Evolutionary conservation across 129 eudicot species (phyloP), one percentile per base, ranked within the genome.

Genomic region (Flaveria linearis): DNA sequence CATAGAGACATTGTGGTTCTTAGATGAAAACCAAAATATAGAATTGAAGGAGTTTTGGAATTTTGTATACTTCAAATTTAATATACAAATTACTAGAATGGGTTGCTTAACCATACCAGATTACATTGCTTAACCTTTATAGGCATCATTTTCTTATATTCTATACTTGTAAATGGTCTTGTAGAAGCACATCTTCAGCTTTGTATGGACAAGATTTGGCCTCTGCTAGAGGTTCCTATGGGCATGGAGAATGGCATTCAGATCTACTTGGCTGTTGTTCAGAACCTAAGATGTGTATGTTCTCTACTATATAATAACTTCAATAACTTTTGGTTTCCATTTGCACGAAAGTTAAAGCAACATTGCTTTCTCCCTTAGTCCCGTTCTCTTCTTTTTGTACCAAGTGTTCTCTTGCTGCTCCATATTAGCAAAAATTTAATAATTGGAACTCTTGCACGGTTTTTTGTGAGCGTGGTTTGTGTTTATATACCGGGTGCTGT

Each of bases 201-300:
- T 79, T 91, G 73, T 89, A 88, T 45, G 87, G 75, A 61, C 88
- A 78, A 30, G 93, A 92, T 75, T 69, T 90, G 72, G 75, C 76
- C 14, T 83, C 93, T 78, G 79, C 83, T 68, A 80, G 83, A 78
- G 88, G 90, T 78, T 85, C 90, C 67, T 66, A 72, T 71, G 85
- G 81, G 18, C 72, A 76, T 14, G 88, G 85, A 26, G 98, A 95
- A 64, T 95, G 99, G 99, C 93, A 95, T 81, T 84, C 92, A 7
- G 99, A 95, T 88, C 81, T 95, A 61, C 97, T 95, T 23, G 97
- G 93, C 74, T 95, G 99, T 71, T 95, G 96, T 82, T 89, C 97
- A 65, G 96, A 89, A 72, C 99, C 99, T 74, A 81, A 83, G 69
- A 80, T 95, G 80, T 95, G 97, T 95, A 95, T 76, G 97, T 84